A percentile compares a stretch with the other conserved stretches of the same genome.
Conservation (phyloP, 495 filamentous ascomycete species). For the Podospora appendiculata region DNA sequence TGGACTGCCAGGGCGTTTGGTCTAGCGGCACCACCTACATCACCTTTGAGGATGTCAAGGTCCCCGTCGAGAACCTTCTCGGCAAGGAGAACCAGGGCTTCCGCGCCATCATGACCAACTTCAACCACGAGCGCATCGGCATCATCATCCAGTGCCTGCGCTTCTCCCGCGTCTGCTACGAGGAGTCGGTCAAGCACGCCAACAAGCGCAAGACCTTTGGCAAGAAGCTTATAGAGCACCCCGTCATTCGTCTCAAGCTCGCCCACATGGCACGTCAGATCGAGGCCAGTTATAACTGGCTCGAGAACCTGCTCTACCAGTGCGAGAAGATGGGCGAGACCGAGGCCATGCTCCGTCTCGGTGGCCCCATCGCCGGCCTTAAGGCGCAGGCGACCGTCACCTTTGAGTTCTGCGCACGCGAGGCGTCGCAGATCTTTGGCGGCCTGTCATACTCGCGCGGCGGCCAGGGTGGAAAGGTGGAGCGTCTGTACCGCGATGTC, state of each 20-base stretch:
- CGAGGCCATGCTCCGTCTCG: slow-evolving; percentile 92
- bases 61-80: slow-evolving; percentile 94
- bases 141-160: slow-evolving; percentile 97
- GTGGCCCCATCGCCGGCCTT: slow-evolving; percentile 85
- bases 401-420: slow-evolving; percentile 95
- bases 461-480: slow-evolving; percentile 93
- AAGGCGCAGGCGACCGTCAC: slow-evolving; percentile 90
- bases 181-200: slow-evolving; percentile 91
- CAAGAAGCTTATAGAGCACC: slow-evolving; percentile 92
- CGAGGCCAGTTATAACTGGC: slow-evolving; percentile 91
- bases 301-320: slow-evolving; percentile 95
- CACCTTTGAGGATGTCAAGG: slow-evolving; percentile 97
- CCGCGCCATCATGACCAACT: slow-evolving; percentile 97
- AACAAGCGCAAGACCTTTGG: slow-evolving; percentile 94
- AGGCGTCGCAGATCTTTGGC: slow-evolving; percentile 96
- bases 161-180: slow-evolving; percentile 94
- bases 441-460: slow-evolving; percentile 88
- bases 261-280: slow-evolving; percentile 98
- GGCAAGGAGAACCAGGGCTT: slow-evolving; percentile 99
- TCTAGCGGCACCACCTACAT: slow-evolving; percentile 91
- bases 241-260: slow-evolving; percentile 95
- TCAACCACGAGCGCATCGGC: slow-evolving; percentile 98
- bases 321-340: slow-evolving; percentile 86
- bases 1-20: slow-evolving; percentile 99
- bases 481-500: slow-evolving; percentile 94